phyloP scores from a whole-genome alignment of 305 asterid genomes.

The Solanum aculeatissimum region DNA sequence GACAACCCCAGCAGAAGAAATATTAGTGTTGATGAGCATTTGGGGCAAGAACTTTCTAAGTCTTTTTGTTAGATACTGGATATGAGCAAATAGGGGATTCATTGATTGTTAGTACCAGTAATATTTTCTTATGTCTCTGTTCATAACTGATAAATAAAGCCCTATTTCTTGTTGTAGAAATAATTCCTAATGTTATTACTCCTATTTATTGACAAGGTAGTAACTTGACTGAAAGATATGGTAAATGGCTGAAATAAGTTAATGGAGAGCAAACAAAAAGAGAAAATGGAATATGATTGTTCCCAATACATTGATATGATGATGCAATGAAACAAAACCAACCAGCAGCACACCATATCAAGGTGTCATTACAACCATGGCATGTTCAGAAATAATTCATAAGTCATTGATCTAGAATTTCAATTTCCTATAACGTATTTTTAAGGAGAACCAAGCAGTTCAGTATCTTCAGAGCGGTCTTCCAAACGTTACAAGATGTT shows the following conservation, averaged over 20 bases:
- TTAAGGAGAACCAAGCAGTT: background rate
- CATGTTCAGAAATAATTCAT: background rate
- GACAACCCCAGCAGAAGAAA: background rate
- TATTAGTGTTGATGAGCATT: background rate
- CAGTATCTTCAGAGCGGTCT: background rate
- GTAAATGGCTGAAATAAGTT: background rate
- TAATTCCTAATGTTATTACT: too few relatives aligned
- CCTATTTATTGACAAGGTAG: background rate
- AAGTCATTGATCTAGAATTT: background rate
- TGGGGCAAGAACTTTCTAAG: background rate
- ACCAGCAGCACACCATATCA: background rate
- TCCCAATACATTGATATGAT: background rate
- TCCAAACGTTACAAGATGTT: background rate
- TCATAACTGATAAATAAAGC: too few relatives aligned
- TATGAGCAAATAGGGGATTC: background rate
- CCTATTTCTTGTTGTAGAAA: too few relatives aligned
- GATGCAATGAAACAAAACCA: background rate
- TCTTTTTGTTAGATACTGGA: background rate
- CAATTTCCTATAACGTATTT: background rate
- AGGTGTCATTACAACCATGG: background rate
- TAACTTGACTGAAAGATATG: background rate
- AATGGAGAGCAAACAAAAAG: background rate
- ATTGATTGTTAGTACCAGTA: background rate
- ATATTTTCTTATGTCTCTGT: too few relatives aligned
- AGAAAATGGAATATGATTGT: background rate